Conservation (phyloP, 1,139 yeast species). For the Komagataea norvegica region DNA sequence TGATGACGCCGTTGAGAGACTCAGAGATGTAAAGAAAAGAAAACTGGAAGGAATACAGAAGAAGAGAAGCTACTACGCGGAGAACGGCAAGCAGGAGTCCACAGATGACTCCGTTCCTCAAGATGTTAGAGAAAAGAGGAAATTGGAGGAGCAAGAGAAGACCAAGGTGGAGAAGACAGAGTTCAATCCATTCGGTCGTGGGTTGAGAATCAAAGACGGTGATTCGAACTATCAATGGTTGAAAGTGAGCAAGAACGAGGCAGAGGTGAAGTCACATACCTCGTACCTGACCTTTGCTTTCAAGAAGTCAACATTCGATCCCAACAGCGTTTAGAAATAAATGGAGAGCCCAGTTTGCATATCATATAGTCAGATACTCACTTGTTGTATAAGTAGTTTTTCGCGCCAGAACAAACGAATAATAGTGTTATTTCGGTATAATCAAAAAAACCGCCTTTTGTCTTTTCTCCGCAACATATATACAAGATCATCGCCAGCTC, state of each 20-base stretch:
- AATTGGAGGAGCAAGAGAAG: constrained; percentile 26
- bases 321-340: neutral
- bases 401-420: too few relatives aligned
- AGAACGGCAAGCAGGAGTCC: constrained; percentile 22
- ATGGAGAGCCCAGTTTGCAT: too few relatives aligned
- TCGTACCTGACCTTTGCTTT: constrained; percentile 90
- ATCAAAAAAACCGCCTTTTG: too few relatives aligned
- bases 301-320: constrained; percentile 24
- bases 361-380: too few relatives aligned
- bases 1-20: constrained; percentile 74
- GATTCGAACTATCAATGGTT: constrained; percentile 77
- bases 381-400: too few relatives aligned
- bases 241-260: constrained; percentile 74
- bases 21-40: constrained; percentile 75
- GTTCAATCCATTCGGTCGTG: constrained; percentile 87
- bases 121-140: constrained; percentile 25
- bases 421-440: too few relatives aligned
- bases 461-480: too few relatives aligned
- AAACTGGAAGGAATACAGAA: constrained; percentile 71
- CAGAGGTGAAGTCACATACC: constrained; percentile 89
- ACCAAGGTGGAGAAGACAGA: constrained; percentile 44
- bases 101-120: constrained; percentile 17
- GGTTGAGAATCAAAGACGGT: constrained; percentile 74
- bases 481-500: too few relatives aligned
- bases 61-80: constrained; percentile 37